A percentile compares a stretch with the other conserved stretches of the same genome.
phyloP scores from a whole-genome alignment of 139 green algal species.

The Spirogloea muscicola region DNA sequence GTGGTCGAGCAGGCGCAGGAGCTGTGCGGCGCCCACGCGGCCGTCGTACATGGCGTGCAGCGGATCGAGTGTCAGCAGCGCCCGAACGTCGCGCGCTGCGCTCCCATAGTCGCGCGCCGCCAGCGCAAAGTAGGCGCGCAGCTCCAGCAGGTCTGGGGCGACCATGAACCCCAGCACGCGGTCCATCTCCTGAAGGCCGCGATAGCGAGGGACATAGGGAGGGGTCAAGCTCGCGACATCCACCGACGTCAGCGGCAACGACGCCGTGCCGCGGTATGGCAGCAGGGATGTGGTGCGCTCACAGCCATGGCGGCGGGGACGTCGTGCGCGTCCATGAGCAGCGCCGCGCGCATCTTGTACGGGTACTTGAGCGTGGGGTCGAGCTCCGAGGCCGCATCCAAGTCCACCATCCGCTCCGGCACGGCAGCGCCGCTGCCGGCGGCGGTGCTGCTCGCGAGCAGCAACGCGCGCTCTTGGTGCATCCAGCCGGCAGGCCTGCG shows the following conservation, averaged over 20 bases:
- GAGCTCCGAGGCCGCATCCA: background rate
- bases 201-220: no score
- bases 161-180: constrained; percentile 1
- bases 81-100: background rate
- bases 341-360: constrained; percentile 3
- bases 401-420: background rate
- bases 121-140: constrained; percentile 2
- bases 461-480: background rate
- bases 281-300: no score
- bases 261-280: no score
- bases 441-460: background rate
- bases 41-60: background rate
- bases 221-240: no score
- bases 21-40: background rate
- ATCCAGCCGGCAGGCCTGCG: background rate
- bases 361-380: constrained; percentile 6
- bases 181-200: no score
- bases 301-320: background rate
- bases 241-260: no score
- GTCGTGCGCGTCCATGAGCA: background rate
- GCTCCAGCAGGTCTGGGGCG: background rate
- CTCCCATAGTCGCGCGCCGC: background rate
- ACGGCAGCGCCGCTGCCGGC: no score
- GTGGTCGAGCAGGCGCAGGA: background rate
- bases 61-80: constrained; percentile 2